Conservation (phyloP, 805 yeast species). For the Ogataea zsoltii region DNA sequence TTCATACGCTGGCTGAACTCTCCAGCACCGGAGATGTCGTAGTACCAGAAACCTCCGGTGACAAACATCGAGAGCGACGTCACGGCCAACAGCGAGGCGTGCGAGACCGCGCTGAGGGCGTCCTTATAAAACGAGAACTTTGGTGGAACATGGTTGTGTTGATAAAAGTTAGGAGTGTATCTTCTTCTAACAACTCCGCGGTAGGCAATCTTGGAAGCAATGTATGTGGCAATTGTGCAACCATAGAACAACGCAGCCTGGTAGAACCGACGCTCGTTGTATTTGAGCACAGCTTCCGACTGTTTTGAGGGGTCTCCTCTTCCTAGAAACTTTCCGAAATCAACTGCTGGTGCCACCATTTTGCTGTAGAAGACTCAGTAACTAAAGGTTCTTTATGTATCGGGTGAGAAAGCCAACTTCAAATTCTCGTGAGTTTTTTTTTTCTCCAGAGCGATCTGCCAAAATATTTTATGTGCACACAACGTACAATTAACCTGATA, state of each 20-base stretch:
- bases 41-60: constrained; percentile 77
- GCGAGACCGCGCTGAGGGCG: constrained; percentile 81
- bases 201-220: constrained; percentile 73
- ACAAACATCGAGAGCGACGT: constrained; percentile 71
- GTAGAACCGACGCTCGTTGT: constrained; percentile 60
- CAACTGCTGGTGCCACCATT: constrained; percentile 25
- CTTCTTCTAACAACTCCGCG: constrained; percentile 72
- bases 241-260: constrained; percentile 75
- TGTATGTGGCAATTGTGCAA: constrained; percentile 69
- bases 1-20: constrained; percentile 77
- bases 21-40: constrained; percentile 64
- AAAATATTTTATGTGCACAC: not conserved
- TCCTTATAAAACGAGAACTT: constrained; percentile 77
- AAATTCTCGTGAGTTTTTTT: not conserved
- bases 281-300: constrained; percentile 43
- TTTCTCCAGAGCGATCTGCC: not conserved
- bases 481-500: no score
- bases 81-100: constrained; percentile 75
- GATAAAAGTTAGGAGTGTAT: constrained; percentile 73
- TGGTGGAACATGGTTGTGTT: constrained; percentile 86
- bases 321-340: constrained; percentile 34
- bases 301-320: constrained; percentile 27
- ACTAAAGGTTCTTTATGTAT: no score
- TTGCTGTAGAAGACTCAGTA: no score
- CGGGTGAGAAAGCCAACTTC: not conserved